Base-by-base conservation (phyloP, 2,329 filamentous ascomycete species). In the Acephala macrosclerotiorum region DNA sequence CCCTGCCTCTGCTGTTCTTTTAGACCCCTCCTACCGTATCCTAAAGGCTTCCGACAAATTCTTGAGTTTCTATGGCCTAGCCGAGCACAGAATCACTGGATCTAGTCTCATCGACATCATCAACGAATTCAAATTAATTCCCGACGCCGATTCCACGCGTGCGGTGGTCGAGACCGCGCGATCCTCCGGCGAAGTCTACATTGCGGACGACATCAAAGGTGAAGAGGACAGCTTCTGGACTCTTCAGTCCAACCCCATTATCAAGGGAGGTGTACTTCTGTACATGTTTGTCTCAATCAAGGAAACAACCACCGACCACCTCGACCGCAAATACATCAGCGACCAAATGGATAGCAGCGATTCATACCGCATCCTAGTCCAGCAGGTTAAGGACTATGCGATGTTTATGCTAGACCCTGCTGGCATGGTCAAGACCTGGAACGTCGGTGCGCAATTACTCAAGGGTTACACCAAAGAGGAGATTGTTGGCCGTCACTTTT, bases 331-430 rank as follows among this genome's bases (percentile, higher is more conserved):
- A 76, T 26, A 75, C 66, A 77, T 77, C 12, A 78, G 77, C 45
- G 79, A 81, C 63, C 79, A 83, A 61, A 73, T 81, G 61, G 82
- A 84, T 71, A 75, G 79, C 60, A 83, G 83, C 70, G 84, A 87
- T 70, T 83, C 82, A 4, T 89, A 88, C 72, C 84, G 85, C n/a
- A 85, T 89, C 45, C 78, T 91, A 36, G 80, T 89, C 40, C 84
- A 89, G 68, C 85, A 83, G 0, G 84, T 88, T 70, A 87, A 85
- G 75, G 85, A 88, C 67, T 88, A 88, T 70, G 86, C 86, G 64
- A 89, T 89, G 66, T 90, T 88, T 72, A 84, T 88, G 77, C 80
- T 89, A 33, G 85, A 88, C 60, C 80, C 83, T 0, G 75, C 78
- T 3, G 86, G 86, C n/a, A 77, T 82, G 69, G 81, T 89, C 18